Percentiles rank a stretch among this genome's conserved stretches.
Conservation (phyloP, 345 rosid genomes). For the Ceriops zippeliana region DNA sequence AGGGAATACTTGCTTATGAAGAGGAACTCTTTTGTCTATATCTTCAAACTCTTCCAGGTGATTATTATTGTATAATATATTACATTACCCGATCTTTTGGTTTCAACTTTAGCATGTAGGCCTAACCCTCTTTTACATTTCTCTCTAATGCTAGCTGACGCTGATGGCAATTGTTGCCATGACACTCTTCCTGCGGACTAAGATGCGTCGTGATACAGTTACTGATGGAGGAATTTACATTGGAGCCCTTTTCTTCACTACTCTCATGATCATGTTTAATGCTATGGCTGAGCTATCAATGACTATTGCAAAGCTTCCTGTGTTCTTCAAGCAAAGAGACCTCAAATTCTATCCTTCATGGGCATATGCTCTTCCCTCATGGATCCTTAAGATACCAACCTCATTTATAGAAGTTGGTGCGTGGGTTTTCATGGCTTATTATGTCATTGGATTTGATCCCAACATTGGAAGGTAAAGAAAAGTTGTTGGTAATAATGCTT, state of each 20-base stretch:
- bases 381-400: slow-evolving; percentile 72
- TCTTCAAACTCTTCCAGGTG: slow-evolving; percentile 60
- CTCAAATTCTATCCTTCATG: slow-evolving; percentile 68
- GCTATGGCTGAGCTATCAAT: slow-evolving; percentile 68
- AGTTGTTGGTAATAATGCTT: not conserved
- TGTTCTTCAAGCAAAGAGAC: slow-evolving; percentile 77
- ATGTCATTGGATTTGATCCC: slow-evolving; percentile 71
- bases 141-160: slow-evolving; percentile 19
- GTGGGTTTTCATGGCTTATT: slow-evolving; percentile 59
- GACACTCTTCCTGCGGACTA: slow-evolving; percentile 31
- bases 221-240: slow-evolving; percentile 45
- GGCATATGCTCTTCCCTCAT: slow-evolving; percentile 69
- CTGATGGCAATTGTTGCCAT: slow-evolving; percentile 29
- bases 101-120: not conserved
- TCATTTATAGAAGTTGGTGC: slow-evolving; percentile 54
- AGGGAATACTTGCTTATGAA: slow-evolving; percentile 59
- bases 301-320: slow-evolving; percentile 73
- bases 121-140: not conserved
- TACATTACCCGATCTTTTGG: not conserved
- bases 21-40: slow-evolving; percentile 49
- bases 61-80: not conserved
- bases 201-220: slow-evolving; percentile 25
- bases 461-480: slow-evolving; percentile 49
- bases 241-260: slow-evolving; percentile 61
- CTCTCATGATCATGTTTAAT: slow-evolving; percentile 52